Conservation (phyloP, 2,329 filamentous ascomycete genomes). For the Clonostachys solani region DNA sequence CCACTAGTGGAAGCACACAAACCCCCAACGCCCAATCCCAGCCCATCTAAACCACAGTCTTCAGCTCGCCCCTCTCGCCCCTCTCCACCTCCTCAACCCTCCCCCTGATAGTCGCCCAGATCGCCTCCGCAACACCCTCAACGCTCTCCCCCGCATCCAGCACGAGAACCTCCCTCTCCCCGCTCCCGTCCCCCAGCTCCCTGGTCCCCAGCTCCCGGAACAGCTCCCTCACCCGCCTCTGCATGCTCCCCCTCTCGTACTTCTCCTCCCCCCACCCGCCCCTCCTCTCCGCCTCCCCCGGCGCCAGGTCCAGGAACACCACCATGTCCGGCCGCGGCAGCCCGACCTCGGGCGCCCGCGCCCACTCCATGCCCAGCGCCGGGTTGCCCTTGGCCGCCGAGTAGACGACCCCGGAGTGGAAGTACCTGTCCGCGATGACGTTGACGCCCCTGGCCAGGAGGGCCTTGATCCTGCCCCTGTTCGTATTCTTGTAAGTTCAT, state of each 20-base stretch:
- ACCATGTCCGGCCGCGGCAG: slow-evolving; percentile 85
- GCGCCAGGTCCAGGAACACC: slow-evolving; percentile 79
- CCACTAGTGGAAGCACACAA: too few relatives aligned
- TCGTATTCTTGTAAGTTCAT: neutral
- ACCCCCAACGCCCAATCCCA: too few relatives aligned
- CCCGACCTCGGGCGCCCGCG: slow-evolving; percentile 77
- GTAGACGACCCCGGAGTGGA: slow-evolving; percentile 92
- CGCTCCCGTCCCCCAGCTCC: slow-evolving; percentile 18
- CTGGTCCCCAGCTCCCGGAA: slow-evolving; percentile 57
- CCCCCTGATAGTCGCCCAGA: slow-evolving; percentile 47
- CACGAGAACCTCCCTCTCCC: slow-evolving; percentile 36
- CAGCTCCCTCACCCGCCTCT: slow-evolving; percentile 69
- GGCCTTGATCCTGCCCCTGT: slow-evolving; percentile 43
- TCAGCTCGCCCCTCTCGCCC: slow-evolving; percentile 43
- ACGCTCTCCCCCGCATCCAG: slow-evolving; percentile 49
- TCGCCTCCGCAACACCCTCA: slow-evolving; percentile 50
- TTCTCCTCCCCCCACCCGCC: slow-evolving; percentile 88
- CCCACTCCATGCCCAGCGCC: slow-evolving; percentile 70
- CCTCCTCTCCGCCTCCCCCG: slow-evolving; percentile 65
- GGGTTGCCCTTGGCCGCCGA: slow-evolving; percentile 81
- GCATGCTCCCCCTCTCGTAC: slow-evolving; percentile 84
- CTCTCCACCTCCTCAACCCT: slow-evolving; percentile 43
- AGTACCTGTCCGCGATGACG: slow-evolving; percentile 88
- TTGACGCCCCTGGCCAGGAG: slow-evolving; percentile 64
- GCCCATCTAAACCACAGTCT: slow-evolving; percentile 25